Conservation (phyloP, 192 early-diverging fungal species). For the Backusella australiensis region DNA sequence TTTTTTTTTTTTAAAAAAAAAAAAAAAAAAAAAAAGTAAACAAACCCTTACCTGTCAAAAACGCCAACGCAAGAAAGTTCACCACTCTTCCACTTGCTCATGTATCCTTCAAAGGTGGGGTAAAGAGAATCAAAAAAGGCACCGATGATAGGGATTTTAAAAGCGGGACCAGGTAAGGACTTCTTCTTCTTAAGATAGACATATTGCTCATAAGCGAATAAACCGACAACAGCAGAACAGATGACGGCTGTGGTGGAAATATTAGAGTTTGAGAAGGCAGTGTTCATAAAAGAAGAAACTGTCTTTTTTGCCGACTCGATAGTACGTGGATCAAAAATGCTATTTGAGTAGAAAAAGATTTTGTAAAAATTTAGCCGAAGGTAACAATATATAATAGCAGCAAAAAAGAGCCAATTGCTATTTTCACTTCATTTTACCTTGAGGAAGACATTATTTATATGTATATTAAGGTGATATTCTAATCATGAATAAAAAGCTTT, state of each 20-base stretch:
- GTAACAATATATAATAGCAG: neutral
- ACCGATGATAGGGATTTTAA: slow-evolving; percentile 42
- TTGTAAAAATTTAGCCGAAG: neutral
- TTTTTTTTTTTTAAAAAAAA: slow-evolving; percentile 1
- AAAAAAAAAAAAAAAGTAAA: slow-evolving; percentile 4
- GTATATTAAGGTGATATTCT: neutral
- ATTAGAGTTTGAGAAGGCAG: slow-evolving; percentile 16
- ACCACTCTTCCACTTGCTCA: slow-evolving; percentile 46
- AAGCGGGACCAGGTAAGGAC: slow-evolving; percentile 32
- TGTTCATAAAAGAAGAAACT: slow-evolving; percentile 28
- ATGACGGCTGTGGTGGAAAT: slow-evolving; percentile 27
- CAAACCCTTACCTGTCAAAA: slow-evolving; percentile 37
- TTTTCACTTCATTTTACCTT: neutral
- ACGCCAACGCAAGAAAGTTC: slow-evolving; percentile 39
- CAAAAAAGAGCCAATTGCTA: neutral
- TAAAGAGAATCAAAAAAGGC: slow-evolving; percentile 40
- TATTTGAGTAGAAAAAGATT: neutral
- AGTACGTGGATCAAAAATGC: slow-evolving; percentile 30
- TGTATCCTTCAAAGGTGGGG: slow-evolving; percentile 46
- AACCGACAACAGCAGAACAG: slow-evolving; percentile 25
- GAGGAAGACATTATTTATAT: slow-evolving; percentile 13
- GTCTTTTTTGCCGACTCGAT: slow-evolving; percentile 31
- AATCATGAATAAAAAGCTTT: neutral
- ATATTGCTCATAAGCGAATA: slow-evolving; percentile 41
- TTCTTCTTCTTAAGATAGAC: slow-evolving; percentile 40